These are phyloP conservation scores for Metrosideros polymorpha DNA, from an alignment of 441 rosid species.

Conservation along the genomic window DNA sequence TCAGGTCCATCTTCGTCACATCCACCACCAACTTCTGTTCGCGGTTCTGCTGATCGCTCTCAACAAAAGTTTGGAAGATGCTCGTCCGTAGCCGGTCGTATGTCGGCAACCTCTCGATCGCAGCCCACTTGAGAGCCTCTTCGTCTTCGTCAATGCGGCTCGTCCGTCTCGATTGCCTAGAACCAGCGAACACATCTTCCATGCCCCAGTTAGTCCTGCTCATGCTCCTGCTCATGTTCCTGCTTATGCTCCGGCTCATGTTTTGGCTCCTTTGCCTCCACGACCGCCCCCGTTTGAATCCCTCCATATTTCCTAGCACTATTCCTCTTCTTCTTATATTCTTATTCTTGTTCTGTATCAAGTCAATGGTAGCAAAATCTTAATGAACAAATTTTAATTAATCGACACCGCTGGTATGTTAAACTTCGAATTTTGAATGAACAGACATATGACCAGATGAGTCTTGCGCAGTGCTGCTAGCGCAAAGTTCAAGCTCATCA, in stretches of 20 bases:
- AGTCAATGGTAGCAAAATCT: background rate
- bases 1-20: conserved; percentile 57
- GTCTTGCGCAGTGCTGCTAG: background rate
- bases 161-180: conserved; percentile 32
- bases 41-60: conserved; percentile 26
- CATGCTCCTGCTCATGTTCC: conserved; percentile 46
- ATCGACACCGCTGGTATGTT: background rate
- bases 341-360: background rate
- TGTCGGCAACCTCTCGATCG: conserved; percentile 77
- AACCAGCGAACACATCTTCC: conserved; percentile 43
- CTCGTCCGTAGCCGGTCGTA: conserved; percentile 65
- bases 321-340: background rate
- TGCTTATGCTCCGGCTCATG: conserved; percentile 33
- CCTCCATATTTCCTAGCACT: background rate
- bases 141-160: conserved; percentile 49
- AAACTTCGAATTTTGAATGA: background rate
- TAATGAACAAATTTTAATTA: background rate
- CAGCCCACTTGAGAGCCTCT: conserved; percentile 92
- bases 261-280: conserved; percentile 7
- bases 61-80: conserved; percentile 35
- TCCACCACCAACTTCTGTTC: conserved; percentile 38
- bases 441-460: background rate
- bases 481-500: background rate
- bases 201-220: conserved; percentile 56
- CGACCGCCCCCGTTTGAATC: conserved; percentile 1